phyloP scores from a whole-genome alignment of 2,329 filamentous ascomycete genomes.

The Harringtonia lauricola region DNA sequence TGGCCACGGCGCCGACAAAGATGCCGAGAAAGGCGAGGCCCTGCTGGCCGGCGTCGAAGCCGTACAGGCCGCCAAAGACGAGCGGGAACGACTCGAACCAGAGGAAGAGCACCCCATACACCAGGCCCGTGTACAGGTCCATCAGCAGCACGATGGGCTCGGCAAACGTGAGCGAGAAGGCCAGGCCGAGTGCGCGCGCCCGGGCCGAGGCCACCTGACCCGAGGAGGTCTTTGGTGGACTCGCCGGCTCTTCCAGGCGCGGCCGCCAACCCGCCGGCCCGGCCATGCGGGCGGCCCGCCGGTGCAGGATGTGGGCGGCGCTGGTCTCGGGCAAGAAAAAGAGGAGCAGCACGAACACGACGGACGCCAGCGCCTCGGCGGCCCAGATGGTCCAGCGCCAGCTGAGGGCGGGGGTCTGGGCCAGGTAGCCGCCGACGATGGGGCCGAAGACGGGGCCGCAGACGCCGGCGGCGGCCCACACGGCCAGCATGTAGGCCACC shows the following conservation, averaged over 20 bases:
- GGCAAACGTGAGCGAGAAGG: slow-evolving; percentile 47
- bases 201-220: no score
- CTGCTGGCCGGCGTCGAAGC: slow-evolving; percentile 45
- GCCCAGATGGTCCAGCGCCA: slow-evolving; percentile 37
- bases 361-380: no score
- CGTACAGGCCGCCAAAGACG: slow-evolving; percentile 48
- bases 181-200: no score
- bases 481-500: neutral
- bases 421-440: slow-evolving; percentile 46
- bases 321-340: neutral
- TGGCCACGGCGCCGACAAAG: slow-evolving; percentile 42
- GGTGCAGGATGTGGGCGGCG: neutral
- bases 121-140: slow-evolving; percentile 48
- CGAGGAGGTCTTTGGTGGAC: no score
- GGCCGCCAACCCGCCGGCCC: no score
- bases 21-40: slow-evolving; percentile 52
- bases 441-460: slow-evolving; percentile 27
- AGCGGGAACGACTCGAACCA: slow-evolving; percentile 59
- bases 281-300: neutral
- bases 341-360: neutral
- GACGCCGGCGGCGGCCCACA: slow-evolving; percentile 27
- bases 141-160: slow-evolving; percentile 53
- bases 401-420: slow-evolving; percentile 40
- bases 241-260: no score
- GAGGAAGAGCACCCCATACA: slow-evolving; percentile 51